Conservation (phyloP, 257 asterid species). For the Salvia miltiorrhiza region DNA sequence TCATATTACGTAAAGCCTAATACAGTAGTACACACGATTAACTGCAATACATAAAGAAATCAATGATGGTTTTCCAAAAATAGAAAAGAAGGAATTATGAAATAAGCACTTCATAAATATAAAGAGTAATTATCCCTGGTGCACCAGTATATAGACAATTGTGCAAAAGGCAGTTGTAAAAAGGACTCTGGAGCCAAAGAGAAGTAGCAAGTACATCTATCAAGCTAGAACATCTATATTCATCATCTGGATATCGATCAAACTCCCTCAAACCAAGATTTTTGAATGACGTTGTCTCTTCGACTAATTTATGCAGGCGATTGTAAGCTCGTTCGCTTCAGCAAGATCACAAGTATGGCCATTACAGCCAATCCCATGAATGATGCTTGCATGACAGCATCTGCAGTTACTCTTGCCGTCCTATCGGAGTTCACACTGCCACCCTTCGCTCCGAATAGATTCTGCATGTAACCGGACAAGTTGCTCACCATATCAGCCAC, state of each 20-base stretch:
- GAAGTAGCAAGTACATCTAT: not conserved
- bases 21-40: no score
- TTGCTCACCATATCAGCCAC: constrained; percentile 63
- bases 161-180: no score
- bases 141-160: not conserved
- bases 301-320: constrained; percentile 26
- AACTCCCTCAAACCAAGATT: not conserved
- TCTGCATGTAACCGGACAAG: constrained; percentile 54
- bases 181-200: not conserved
- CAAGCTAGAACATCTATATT: not conserved
- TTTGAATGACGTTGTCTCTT: not conserved
- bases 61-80: no score
- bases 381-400: constrained; percentile 41
- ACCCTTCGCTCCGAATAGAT: constrained; percentile 49
- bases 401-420: constrained; percentile 28
- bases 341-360: constrained; percentile 43
- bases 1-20: no score
- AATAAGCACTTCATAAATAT: not conserved
- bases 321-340: constrained; percentile 18
- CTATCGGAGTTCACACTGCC: constrained; percentile 28
- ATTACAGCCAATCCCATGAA: constrained; percentile 66
- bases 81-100: not conserved
- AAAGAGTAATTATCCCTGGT: not conserved
- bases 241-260: not conserved
- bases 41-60: no score